A percentile compares a stretch with the other conserved stretches of the same genome.
phyloP scores from a whole-genome alignment of 2,329 filamentous ascomycete species.

The Geosmithia putterillii region DNA sequence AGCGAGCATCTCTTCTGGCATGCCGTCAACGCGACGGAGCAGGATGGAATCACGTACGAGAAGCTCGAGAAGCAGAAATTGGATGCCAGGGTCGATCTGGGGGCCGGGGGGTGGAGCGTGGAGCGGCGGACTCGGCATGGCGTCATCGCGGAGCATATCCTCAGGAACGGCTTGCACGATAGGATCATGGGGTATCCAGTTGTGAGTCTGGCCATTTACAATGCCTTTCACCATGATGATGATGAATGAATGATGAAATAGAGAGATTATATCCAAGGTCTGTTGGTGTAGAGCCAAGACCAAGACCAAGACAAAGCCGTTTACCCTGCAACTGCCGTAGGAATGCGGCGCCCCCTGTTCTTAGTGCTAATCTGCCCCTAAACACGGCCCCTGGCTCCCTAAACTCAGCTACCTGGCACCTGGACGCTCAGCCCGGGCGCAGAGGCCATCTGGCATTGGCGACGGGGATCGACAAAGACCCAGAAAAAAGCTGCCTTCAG shows the following conservation, averaged over 20 bases:
- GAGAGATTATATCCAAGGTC: neutral
- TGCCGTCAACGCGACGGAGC: slow-evolving; percentile 34
- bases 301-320: no score
- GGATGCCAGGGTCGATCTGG: slow-evolving; percentile 22
- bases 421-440: no score
- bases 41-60: slow-evolving; percentile 22
- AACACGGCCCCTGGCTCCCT: no score
- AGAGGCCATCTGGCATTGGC: no score
- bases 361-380: no score
- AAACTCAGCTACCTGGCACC: no score
- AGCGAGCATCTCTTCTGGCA: slow-evolving; percentile 39
- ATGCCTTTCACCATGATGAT: neutral
- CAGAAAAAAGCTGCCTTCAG: no score
- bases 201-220: slow-evolving; percentile 27
- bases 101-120: slow-evolving; percentile 35
- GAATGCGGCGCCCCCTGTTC: no score
- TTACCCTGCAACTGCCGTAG: no score
- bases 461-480: no score
- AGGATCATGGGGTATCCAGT: slow-evolving; percentile 44
- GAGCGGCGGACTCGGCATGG: slow-evolving; percentile 33
- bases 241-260: neutral
- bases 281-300: no score
- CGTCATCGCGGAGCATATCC: slow-evolving; percentile 37
- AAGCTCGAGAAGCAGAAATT: slow-evolving; percentile 32
- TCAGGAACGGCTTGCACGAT: slow-evolving; percentile 45